Conservation (phyloP, 2,329 filamentous ascomycete species). For the Fusarium graminum region DNA sequence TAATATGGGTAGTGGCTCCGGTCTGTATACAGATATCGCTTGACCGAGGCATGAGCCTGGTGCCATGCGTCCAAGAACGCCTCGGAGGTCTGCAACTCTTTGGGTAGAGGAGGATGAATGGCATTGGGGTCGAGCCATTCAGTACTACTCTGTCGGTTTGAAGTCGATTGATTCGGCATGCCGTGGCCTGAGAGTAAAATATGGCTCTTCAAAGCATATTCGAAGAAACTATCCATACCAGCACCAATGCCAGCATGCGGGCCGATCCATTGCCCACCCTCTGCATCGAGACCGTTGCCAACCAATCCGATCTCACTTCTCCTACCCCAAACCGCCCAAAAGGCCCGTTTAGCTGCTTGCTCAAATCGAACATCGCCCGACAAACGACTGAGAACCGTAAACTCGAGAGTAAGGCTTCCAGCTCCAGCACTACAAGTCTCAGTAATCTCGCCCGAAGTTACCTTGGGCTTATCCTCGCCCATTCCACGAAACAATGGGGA, state of each 20-base stretch:
- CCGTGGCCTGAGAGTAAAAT: conserved; percentile 86
- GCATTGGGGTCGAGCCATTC: conserved; percentile 74
- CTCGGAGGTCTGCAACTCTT: conserved; percentile 78
- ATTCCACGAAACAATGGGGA: conserved; percentile 78
- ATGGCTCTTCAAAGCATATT: conserved; percentile 95
- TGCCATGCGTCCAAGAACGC: conserved; percentile 87
- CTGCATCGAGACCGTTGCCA: conserved; percentile 91
- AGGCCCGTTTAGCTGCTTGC: conserved; percentile 87
- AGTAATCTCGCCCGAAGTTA: conserved; percentile 76
- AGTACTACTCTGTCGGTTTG: conserved; percentile 57
- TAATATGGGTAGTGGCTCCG: conserved; percentile 87
- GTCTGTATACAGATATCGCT: conserved; percentile 88
- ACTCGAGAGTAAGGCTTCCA: conserved; percentile 94
- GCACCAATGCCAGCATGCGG: conserved; percentile 94
- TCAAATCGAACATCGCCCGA: conserved; percentile 92
- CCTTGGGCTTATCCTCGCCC: conserved; percentile 50
- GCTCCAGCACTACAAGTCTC: conserved; percentile 97
- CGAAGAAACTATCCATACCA: conserved; percentile 97
- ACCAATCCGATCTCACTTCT: conserved; percentile 89
- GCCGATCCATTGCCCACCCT: conserved; percentile 89
- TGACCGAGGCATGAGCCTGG: conserved; percentile 86
- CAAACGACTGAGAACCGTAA: conserved; percentile 88
- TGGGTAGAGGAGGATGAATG: conserved; percentile 70
- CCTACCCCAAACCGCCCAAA: conserved; percentile 96
- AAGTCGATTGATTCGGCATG: conserved; percentile 62